Conservation (phyloP, 2,329 filamentous ascomycete species). For the Pestalotiopsis sp. region DNA sequence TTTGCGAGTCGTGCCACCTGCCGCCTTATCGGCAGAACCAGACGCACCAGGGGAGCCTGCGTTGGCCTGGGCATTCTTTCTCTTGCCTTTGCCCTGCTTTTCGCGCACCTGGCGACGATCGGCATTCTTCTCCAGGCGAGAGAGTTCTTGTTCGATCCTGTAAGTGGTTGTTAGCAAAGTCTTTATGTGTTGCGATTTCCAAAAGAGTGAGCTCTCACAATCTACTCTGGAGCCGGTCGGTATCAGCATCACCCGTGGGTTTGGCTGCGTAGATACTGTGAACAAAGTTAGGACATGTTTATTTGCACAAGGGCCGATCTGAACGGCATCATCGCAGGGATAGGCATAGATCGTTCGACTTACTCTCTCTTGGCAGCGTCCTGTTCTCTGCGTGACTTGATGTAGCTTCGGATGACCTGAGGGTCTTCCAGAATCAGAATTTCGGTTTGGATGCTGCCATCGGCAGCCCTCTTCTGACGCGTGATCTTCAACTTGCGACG, state of each 20-base stretch:
- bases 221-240: conserved; percentile 52
- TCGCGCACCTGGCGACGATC: conserved; percentile 88
- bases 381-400: conserved; percentile 72
- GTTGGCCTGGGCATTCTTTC: conserved; percentile 43
- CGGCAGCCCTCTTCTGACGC: conserved; percentile 64
- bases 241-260: conserved; percentile 52
- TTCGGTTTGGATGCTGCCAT: conserved; percentile 63
- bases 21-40: conserved; percentile 50
- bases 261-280: conserved; percentile 51
- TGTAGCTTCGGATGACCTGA: conserved; percentile 86
- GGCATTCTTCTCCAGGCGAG: conserved; percentile 86
- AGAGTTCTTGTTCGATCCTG: conserved; percentile 74
- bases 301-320: background rate
- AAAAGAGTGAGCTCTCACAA: conserved; percentile 22
- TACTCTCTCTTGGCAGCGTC: conserved; percentile 76
- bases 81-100: conserved; percentile 73
- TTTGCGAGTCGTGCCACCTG: conserved; percentile 77
- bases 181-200: conserved; percentile 38
- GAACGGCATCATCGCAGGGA: conserved; percentile 17
- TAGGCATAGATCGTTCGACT: conserved; percentile 34
- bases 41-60: conserved; percentile 52
- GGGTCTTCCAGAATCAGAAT: conserved; percentile 72
- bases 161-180: conserved; percentile 28
- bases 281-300: conserved; percentile 37
- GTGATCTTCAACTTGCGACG: conserved; percentile 75